These are phyloP conservation scores for Solanum bukasovii DNA, from an alignment of 257 asterid genomes.

Conservation along the genomic window DNA sequence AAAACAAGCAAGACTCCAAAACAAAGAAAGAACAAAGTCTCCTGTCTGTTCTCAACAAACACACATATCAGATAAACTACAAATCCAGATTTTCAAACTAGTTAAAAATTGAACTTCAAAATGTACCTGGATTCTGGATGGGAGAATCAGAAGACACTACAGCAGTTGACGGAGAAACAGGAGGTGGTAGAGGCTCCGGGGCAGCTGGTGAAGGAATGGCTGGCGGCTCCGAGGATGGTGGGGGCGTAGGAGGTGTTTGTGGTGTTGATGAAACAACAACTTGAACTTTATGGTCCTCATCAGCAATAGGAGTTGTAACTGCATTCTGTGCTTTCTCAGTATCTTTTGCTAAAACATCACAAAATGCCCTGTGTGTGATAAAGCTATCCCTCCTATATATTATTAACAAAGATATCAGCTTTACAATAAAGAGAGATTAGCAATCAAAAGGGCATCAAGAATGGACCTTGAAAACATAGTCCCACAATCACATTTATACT, in stretches of 20 bases:
- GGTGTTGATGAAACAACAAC: conserved; percentile 19
- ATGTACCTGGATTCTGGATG: conserved; percentile 45
- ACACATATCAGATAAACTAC: conserved; percentile 16
- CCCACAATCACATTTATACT: conserved; percentile 8
- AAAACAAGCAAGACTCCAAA: background rate
- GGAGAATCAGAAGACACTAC: conserved; percentile 22
- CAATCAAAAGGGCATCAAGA: background rate
- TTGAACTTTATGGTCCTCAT: conserved; percentile 23
- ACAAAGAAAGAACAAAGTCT: background rate
- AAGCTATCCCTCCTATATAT: conserved; percentile 77
- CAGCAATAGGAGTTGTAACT: conserved; percentile 22
- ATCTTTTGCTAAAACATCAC: conserved; percentile 75
- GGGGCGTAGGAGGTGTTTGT: conserved; percentile 7
- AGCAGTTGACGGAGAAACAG: conserved; percentile 15
- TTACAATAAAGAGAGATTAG: background rate
- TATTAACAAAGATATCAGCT: conserved; percentile 6
- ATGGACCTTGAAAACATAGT: conserved; percentile 61
- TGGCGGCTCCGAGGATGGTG: background rate
- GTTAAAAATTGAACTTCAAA: background rate
- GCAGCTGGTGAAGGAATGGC: background rate
- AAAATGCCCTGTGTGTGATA: conserved; percentile 78
- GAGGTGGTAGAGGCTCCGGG: conserved; percentile 8
- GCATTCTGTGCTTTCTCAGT: conserved; percentile 34
- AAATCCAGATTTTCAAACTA: conserved; percentile 7
- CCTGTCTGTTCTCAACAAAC: background rate